phyloP scores from a whole-genome alignment of 257 asterid genomes.

The Ehretia macrophylla region DNA sequence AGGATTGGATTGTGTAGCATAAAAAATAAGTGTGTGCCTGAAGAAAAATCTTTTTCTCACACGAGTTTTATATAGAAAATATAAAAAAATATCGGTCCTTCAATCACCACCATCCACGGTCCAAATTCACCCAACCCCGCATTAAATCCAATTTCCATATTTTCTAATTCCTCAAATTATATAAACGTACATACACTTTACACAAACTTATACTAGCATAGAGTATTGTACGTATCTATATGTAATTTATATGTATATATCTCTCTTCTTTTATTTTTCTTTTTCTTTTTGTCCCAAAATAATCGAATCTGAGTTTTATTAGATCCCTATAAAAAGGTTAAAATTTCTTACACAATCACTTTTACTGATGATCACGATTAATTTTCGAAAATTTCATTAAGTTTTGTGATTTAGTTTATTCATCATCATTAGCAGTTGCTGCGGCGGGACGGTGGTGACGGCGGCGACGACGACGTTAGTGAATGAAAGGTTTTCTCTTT shows the following conservation, averaged over 20 bases:
- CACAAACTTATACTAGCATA: not conserved
- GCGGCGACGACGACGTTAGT: not conserved
- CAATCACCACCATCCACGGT: too few species aligned
- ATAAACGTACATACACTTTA: not conserved
- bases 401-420: not conserved
- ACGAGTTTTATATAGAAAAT: too few species aligned
- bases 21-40: too few species aligned
- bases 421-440: not conserved
- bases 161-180: not conserved
- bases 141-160: not conserved
- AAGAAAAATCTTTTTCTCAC: too few species aligned
- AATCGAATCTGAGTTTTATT: not conserved
- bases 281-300: too few species aligned
- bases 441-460: not conserved
- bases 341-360: too few species aligned
- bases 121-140: not conserved
- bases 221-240: not conserved
- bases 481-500: not conserved
- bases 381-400: not conserved
- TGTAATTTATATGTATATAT: not conserved
- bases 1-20: too few species aligned
- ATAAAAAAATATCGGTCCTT: too few species aligned
- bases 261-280: too few species aligned
- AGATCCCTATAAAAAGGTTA: not conserved
- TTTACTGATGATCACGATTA: not conserved